phyloP scores from a whole-genome alignment of 306 rosid species.

The Vigna radiata region DNA sequence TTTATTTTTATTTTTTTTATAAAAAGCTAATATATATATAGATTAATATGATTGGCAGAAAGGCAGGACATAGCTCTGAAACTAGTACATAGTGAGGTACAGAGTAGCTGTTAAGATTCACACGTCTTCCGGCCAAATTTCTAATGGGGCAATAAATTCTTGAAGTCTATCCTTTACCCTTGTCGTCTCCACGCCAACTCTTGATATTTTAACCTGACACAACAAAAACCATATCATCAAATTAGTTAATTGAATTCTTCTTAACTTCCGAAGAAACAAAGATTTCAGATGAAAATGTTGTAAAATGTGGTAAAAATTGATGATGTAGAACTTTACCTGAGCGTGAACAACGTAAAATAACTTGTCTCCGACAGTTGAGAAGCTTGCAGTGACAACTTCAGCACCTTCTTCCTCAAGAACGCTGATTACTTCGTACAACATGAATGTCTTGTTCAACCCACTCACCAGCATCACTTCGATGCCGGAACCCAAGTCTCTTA shows the following conservation, averaged over 20 bases:
- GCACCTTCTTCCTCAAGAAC: conserved; percentile 80
- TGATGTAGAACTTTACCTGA: conserved; percentile 48
- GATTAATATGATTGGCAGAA: neutral
- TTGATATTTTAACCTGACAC: conserved; percentile 63
- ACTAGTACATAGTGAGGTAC: neutral
- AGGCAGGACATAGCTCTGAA: neutral
- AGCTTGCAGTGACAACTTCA: conserved; percentile 64
- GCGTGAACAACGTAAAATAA: conserved; percentile 66
- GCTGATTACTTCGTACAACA: conserved; percentile 59
- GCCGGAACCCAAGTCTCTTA: conserved; percentile 58
- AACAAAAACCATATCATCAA: neutral
- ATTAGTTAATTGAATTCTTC: neutral
- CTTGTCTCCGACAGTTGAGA: conserved; percentile 52
- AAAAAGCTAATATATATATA: neutral
- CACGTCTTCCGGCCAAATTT: conserved; percentile 33
- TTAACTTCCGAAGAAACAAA: too few species aligned
- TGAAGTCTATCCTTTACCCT: conserved; percentile 63
- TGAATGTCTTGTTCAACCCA: conserved; percentile 58
- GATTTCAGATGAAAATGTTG: neutral
- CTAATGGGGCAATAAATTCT: conserved; percentile 47
- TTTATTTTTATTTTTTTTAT: neutral
- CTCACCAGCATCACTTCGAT: conserved; percentile 66
- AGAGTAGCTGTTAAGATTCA: neutral
- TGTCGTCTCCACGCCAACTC: conserved; percentile 72
- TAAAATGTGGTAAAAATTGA: neutral